Base-by-base conservation (phyloP, 1,284 basidiomycete genomes). In the Tylopilus microsporus region DNA sequence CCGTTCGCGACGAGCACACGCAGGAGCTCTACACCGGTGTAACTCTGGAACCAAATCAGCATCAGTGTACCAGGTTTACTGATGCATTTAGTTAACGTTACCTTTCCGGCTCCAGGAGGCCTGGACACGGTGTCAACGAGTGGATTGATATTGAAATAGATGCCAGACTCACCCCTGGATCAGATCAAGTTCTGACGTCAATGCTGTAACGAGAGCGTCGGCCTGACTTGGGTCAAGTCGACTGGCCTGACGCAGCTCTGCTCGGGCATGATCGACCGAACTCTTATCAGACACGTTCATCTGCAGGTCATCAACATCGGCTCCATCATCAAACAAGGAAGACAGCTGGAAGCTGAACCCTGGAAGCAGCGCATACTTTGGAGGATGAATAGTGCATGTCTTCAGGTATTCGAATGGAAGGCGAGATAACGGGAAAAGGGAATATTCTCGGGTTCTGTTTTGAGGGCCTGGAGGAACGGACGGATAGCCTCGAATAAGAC, bases 71-170 rank as follows among this genome's bases (percentile, higher is more conserved):
- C 9, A 1, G 47, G 1, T 39, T 42, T 16, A 18, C 19, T 11
- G 3, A 5, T 25, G 21, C 25, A 18, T 30, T 9, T 9, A 41
- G 48, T 25, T 19, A 25, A 21, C 6, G 63, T 59, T 57, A 85
- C 85, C 77, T 90, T 89, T 63, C 88, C 87, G 0, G 87, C 89
- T 3, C 87, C 88, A 9, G 88, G 88, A 34, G 88, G 88, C 39
- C 85, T 87, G 46, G 16, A 45, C 6, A 21, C 15, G 61, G 57
- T 16, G 42, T 57, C 7, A 59, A 58, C 55, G 25, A 62, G 46
- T 0, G n/a, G 52, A 4, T 34, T 43, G 5, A 25, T 36, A n/a
- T 16, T 9, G 8, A 34, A 46, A 43, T 5, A 21, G 5, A 52
- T 2, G 16, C 1, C 5, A 13, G 58, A 70, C 79, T 66, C 63